Base-by-base conservation (phyloP, 495 filamentous ascomycete genomes). In the Penicillium roqueforti region DNA sequence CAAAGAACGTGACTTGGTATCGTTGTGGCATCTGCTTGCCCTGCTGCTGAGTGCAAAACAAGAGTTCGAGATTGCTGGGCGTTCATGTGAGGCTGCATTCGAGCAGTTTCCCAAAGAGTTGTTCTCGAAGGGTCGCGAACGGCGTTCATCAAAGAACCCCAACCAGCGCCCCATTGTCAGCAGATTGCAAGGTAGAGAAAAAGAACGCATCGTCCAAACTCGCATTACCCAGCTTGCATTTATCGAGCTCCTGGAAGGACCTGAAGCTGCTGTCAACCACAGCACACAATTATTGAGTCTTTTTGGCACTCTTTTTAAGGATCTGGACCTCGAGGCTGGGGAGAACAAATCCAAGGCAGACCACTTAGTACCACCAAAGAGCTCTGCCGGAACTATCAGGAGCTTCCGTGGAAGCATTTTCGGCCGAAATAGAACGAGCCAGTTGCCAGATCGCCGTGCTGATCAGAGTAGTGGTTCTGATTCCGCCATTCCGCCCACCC, bases 181-280 rank as follows among this genome's bases (percentile, higher is more conserved):
- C 54, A 82, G 85, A 51, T 84, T 96, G 77, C 83, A 86, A 45
- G 78, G 80, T 51, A 82, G 83, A 34, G 91, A 96, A 62, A 92
- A 87, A 60, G 87, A 89, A 61, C 77, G 80, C 18, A 86, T 97
- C 23, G 68, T 98, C 20, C 87, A 97, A 67, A 80, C 96, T 28
- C 95, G 92, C 63, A 96, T 98, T 83, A 96, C 91, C 7, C 90
- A 96, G 59, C 76, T 98, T 54, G 80, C 88, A 4, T 81, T 98
- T 34, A 63, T 91, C 10, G 93, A 97, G 68, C 74, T 91, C 10
- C 61, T 87, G 14, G 88, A 96, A 63, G 91, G 89, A 5, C 81
- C 91, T 0, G 84, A 87, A 54, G 80, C 84, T 49, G 91, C 93
- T 10, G 86, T 96, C 31, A 91, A 93, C 60, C 82, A 84, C 51